Base-by-base conservation (phyloP, 2,329 filamentous ascomycete species). In the Rhynchosporium secalis region DNA sequence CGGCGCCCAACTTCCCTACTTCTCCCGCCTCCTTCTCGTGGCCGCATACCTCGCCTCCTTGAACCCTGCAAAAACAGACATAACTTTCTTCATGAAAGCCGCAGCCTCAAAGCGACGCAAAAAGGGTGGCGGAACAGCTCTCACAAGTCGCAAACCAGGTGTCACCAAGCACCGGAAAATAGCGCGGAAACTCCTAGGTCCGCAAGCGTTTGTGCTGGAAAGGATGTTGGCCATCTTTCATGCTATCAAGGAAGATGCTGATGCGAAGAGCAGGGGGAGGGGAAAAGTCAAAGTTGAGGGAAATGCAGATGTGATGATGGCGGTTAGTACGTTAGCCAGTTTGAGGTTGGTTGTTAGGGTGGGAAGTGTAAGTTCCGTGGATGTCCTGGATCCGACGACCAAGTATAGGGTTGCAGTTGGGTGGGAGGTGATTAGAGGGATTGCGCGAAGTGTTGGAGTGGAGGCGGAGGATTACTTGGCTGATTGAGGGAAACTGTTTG, bases 41-140 rank as follows among this genome's bases (percentile, higher is more conserved):
- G 86, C 90, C 41, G 88, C 90, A 3, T 95, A 95, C 76, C 84
- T 95, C 3, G 89, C 91, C 57, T 92, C 89, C 1, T 91, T 91
- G 80, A 95, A 93, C 73, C 84, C 88, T 13, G 78, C 88, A 1
- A 83, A 86, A n/a, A 85, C 90, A 71, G 91, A 95, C 74, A 78
- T 85, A 4, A 81, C 85, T 1, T 85, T 91, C 71, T 95, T 95
- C 78, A 91, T 89, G 68, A 78, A 76, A 62, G 64, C 69, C 43
- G 68, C 72, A 1, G 64, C 73, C 38, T 67, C 72, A 15, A 77
- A 77, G 61, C 72, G 75, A 15, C 68, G 71, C 28, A 76, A 75
- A 66, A 73, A 72, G 58, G 68, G 70, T 20, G 81, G 82, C 56
- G 82, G 83, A 29, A 76, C 77, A 12, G 75, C 77, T 3, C 73